Conservation (phyloP, 2,329 filamentous ascomycete genomes). For the Diaporthe citri region DNA sequence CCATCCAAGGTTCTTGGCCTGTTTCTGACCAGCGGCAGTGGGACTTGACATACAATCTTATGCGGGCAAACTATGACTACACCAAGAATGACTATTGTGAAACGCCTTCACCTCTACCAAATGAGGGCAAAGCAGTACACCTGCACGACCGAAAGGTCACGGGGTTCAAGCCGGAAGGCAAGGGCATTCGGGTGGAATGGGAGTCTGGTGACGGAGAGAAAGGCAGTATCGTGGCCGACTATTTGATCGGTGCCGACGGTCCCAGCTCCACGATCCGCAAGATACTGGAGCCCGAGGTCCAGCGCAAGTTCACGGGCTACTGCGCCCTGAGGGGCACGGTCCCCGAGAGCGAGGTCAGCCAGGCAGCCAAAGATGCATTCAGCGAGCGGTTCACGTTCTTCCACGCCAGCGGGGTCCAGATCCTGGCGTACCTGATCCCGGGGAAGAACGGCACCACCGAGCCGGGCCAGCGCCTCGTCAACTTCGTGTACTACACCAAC, state of each 20-base stretch:
- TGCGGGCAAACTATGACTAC: neutral
- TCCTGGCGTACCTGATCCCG: constrained; percentile 56
- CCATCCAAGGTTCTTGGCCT: too few relatives aligned
- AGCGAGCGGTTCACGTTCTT: constrained; percentile 24
- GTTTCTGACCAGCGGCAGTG: neutral
- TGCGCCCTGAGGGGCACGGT: neutral
- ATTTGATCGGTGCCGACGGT: neutral
- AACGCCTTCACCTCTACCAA: neutral
- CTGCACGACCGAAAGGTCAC: neutral
- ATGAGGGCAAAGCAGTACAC: neutral
- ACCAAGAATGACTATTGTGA: neutral
- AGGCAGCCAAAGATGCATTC: neutral
- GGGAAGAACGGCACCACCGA: constrained; percentile 51
- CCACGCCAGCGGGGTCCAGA: constrained; percentile 53
- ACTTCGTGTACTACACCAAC: constrained; percentile 61
- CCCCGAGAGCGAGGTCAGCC: neutral
- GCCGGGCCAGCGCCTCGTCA: constrained; percentile 55
- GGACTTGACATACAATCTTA: neutral
- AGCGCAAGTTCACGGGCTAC: neutral
- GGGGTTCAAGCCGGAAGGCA: neutral
- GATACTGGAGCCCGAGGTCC: neutral
- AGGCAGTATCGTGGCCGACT: neutral
- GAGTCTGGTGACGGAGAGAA: neutral
- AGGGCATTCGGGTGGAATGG: neutral
- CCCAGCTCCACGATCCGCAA: neutral